These are phyloP conservation scores for Schoenoplectus tabernaemontani DNA, from an alignment of 202 grass and related monocot species.

Conservation along the genomic window DNA sequence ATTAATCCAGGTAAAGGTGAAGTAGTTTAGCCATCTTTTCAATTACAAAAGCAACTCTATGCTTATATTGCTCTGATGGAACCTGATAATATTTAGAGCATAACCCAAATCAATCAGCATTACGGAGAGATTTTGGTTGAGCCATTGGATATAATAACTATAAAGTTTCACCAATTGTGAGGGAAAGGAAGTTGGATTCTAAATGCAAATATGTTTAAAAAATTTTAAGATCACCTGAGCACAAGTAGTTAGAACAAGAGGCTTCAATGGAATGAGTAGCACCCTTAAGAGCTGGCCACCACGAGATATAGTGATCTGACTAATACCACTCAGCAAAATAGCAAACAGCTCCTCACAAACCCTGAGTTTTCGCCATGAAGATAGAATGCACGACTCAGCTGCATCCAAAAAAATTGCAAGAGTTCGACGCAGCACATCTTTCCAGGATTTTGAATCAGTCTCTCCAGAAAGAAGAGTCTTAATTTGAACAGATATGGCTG, in stretches of 20 bases:
- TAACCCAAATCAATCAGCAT: slow-evolving; percentile 27
- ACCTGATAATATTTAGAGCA: background rate
- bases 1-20: slow-evolving; percentile 3
- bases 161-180: slow-evolving; percentile 11
- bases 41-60: background rate
- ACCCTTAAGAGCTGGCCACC: slow-evolving; percentile 88
- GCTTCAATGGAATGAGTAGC: slow-evolving; percentile 90
- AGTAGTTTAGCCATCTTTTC: background rate
- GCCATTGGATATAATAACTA: slow-evolving; percentile 1
- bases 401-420: slow-evolving; percentile 84
- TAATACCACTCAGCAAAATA: slow-evolving; percentile 79
- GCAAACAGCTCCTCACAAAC: slow-evolving; percentile 81
- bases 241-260: slow-evolving; percentile 91
- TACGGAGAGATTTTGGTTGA: slow-evolving; percentile 1
- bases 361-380: slow-evolving; percentile 91
- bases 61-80: background rate
- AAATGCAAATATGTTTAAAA: slow-evolving; percentile 5
- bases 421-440: slow-evolving; percentile 81
- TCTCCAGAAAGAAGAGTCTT: slow-evolving; percentile 52
- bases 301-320: slow-evolving; percentile 87
- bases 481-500: slow-evolving; percentile 73
- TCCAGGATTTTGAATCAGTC: slow-evolving; percentile 63
- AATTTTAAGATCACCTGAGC: slow-evolving; percentile 44
- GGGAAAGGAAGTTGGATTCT: background rate
- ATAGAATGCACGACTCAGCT: slow-evolving; percentile 82